A percentile compares a stretch with the other conserved stretches of the same genome.
phyloP scores from a whole-genome alignment of 2,329 filamentous ascomycete species.

The Neonectria magnoliae region DNA sequence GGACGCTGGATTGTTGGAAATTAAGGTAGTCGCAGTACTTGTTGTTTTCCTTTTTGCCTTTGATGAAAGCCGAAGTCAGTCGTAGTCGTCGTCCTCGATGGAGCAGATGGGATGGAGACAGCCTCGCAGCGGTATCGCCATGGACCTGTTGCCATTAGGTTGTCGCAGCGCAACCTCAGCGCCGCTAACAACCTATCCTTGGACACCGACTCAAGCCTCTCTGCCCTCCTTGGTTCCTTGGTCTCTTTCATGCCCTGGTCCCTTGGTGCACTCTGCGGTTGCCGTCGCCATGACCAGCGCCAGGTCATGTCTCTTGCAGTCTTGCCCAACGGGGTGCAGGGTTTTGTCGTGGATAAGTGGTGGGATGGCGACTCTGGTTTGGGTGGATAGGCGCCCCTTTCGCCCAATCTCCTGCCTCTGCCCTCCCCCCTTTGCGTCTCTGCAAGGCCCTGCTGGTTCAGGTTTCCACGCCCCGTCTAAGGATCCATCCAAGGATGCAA shows the following conservation, averaged over 20 bases:
- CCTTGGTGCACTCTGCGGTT: constrained; percentile 6
- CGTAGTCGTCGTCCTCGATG: not conserved
- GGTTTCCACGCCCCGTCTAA: constrained; percentile 11
- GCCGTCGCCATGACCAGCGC: constrained; percentile 5
- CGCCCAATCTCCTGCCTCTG: constrained; percentile 21
- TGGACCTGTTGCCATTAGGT: not conserved
- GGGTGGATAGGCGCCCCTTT: constrained; percentile 18
- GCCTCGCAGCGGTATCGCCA: not conserved
- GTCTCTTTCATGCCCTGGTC: constrained; percentile 1
- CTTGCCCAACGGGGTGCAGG: constrained; percentile 6
- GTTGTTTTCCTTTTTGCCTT: not conserved
- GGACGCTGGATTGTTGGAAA: constrained; percentile 2
- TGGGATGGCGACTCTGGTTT: constrained; percentile 16
- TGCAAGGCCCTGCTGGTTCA: not conserved
- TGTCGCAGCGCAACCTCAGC: not conserved
- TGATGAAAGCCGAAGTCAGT: not conserved
- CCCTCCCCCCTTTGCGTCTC: constrained; percentile 19
- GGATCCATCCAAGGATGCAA: not conserved
- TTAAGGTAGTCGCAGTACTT: not conserved
- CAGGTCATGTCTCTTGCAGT: constrained; percentile 2
- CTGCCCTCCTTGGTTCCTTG: not conserved
- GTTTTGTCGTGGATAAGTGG: constrained; percentile 3
- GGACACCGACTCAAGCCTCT: not conserved
- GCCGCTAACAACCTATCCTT: not conserved
- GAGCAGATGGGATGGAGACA: not conserved